phyloP scores from a whole-genome alignment of 768 basidiomycete species.

The Strobilomyces confusus region DNA sequence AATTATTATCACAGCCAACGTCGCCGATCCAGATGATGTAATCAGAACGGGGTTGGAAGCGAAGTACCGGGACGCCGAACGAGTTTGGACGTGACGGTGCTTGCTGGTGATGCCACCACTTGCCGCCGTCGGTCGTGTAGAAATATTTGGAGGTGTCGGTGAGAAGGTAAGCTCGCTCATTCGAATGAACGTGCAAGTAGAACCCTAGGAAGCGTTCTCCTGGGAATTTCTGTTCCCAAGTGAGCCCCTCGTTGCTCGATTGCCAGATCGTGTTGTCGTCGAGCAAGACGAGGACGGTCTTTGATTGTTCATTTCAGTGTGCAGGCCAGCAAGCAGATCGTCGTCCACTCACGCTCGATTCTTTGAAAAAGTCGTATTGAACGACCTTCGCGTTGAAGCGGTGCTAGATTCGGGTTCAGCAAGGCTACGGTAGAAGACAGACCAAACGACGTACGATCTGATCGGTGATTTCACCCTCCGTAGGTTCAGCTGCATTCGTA shows the following conservation, averaged over 20 bases:
- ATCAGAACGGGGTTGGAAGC: slow-evolving; percentile 86
- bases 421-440: not conserved
- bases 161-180: slow-evolving; percentile 88
- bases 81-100: slow-evolving; percentile 76
- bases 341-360: slow-evolving; percentile 55
- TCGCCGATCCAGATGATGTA: slow-evolving; percentile 88
- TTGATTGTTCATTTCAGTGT: slow-evolving; percentile 1
- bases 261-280: slow-evolving; percentile 83
- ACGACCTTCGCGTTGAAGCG: slow-evolving; percentile 60
- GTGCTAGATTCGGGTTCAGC: slow-evolving; percentile 43
- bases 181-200: slow-evolving; percentile 76
- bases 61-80: slow-evolving; percentile 70
- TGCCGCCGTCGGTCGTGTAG: slow-evolving; percentile 82
- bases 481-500: slow-evolving; percentile 59
- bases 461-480: slow-evolving; percentile 73
- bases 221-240: slow-evolving; percentile 68
- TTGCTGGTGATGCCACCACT: slow-evolving; percentile 53
- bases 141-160: slow-evolving; percentile 60
- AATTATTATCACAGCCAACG: slow-evolving; percentile 51
- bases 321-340: not conserved
- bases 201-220: slow-evolving; percentile 72
- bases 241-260: slow-evolving; percentile 92
- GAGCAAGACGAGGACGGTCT: slow-evolving; percentile 84
- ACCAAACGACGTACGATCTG: slow-evolving; percentile 50
- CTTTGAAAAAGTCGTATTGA: slow-evolving; percentile 82